Base-by-base conservation (phyloP, 1,284 basidiomycete species). In the Xerocomus cyaneibrunnescens region DNA sequence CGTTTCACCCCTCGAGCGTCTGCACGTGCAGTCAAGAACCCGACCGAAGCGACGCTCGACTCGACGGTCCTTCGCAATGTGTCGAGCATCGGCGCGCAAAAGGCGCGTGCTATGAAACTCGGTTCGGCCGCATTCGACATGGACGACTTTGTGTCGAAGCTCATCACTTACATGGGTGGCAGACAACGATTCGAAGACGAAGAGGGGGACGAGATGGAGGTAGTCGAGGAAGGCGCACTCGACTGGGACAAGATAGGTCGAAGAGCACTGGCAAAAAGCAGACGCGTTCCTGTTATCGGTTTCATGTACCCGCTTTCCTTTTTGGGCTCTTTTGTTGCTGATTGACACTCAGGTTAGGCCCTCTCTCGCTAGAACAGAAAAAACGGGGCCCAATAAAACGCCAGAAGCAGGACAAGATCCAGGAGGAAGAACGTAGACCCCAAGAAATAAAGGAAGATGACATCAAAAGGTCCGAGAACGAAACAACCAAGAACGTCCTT, bases 31-130 rank as follows among this genome's bases (percentile, higher is more conserved):
- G 90, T 92, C 48, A 85, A 83, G 64, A 85, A 82, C 7, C 86
- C 89, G 0, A 83, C 85, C 47, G 90, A 92, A 62, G 90, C 90
- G 3, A 87, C 86, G 1, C 76, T 92, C 7, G 89, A 92, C 67
- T 89, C 90, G 0, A 75, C 77, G n/a, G 75, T 90, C 38, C 78
- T 92, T 8, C 67, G 88, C 0, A 79, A 79, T 62, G 81, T 85
- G 17, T 87, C 89, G 6, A 81, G 78, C 51, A 78, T 87, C 62
- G 78, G 84, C 50, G 85, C 87, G 2, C 81, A 85, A 60, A 91
- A 92, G 67, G 91, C 91, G 13, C 85, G 89, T 34, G 83, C 85
- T n/a, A 84, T 94, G 80, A 91, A 89, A 67, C 84, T 89, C 1
- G 89, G 89, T 48, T 80, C 81, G 0, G 86, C 88, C 43, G 83